phyloP scores from a whole-genome alignment of 2,329 filamentous ascomycete genomes.

The Coccinonectria pachysandricola region DNA sequence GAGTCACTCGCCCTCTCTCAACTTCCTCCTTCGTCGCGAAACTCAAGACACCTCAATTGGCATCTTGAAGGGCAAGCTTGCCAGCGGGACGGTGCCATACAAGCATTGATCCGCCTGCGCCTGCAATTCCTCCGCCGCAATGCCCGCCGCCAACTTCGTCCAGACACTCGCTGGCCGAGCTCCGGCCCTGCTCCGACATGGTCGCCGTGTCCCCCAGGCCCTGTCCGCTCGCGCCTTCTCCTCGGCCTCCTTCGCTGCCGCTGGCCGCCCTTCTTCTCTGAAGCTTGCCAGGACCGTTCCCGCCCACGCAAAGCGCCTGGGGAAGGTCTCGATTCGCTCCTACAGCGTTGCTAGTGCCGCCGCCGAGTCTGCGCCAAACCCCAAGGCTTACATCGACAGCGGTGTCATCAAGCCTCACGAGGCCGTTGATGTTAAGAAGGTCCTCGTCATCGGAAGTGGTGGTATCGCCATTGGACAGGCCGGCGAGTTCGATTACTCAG shows the following conservation, averaged over 20 bases:
- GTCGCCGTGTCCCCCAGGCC: conserved; percentile 37
- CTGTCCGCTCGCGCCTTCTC: conserved; percentile 35
- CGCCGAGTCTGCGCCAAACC: conserved; percentile 62
- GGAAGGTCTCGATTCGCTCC: conserved; percentile 35
- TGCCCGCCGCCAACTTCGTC: conserved; percentile 29
- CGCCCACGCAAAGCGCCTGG: conserved; percentile 33
- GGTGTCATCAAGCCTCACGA: conserved; percentile 73
- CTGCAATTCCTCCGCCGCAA: too few species aligned
- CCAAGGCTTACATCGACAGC: conserved; percentile 81
- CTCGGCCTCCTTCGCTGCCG: conserved; percentile 23
- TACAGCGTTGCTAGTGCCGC: conserved; percentile 33
- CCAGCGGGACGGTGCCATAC: conserved; percentile 25
- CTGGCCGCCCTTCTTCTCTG: conserved; percentile 14
- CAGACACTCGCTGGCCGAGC: conserved; percentile 43
- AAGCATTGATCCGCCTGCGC: conserved; percentile 25
- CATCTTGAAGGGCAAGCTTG: conserved; percentile 21
- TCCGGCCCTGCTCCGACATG: conserved; percentile 47
- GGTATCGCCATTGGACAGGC: conserved; percentile 95
- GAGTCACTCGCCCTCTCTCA: conserved; percentile 19
- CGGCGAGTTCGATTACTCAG: conserved; percentile 97
- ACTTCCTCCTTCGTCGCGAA: too few species aligned
- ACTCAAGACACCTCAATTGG: conserved; percentile 21
- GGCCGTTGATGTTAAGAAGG: conserved; percentile 87
- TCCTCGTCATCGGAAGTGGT: conserved; percentile 90
- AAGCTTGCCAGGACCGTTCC: conserved; percentile 20